Evolutionary conservation across 106 monocot genomes (phyloP), one percentile per base, ranked within the genome.

Genomic region (Allium sativum): DNA sequence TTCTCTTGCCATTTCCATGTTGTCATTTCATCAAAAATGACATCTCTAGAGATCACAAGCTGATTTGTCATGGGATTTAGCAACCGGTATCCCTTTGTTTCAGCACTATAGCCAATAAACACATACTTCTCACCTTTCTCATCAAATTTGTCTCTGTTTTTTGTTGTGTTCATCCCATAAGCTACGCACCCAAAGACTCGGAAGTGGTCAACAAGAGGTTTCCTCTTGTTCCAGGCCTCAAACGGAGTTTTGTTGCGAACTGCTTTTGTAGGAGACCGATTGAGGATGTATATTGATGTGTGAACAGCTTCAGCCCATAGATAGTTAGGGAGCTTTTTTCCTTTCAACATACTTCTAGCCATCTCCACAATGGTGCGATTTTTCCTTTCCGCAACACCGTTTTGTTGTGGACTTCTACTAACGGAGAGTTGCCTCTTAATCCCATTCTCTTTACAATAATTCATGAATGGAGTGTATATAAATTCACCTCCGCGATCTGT

Each of bases 21-120:
- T 68, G n/a, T 42, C 19, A 18, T 21, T 45, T 46, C 67, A 56
- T 68, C 9, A 57, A 68, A 68, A 41, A 21, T 56, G 12, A 56
- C 66, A 42, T 67, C 56, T 45, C 67, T 44, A n/a, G 45, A 56
- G 9, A 55, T 13, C 4, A 68, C 19, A 1, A 68, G 11, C 53
- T 56, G 8, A 15, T 68, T 56, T 10, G 56, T 48, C 8, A 48
- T 64, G 1, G 47, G 64, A 48, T 64, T 13, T 18, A 2, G 50
- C 7, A 48, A 5, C 13, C 17, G 10, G 8, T 64, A 64, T 18
- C 12, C 47, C 50, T 64, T 64, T 7, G 48, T 48, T 64, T 64
- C 48, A 64, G 21, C 19, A 48, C 21, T 48, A 46, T 64, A 64
- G 18, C 21, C 21, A 22, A 56, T 57, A 12, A 56, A 46, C 4